Evolutionary conservation across 306 rosid species (phyloP), one percentile per base, ranked within the genome.

Genomic region (Carpinus viminea): DNA sequence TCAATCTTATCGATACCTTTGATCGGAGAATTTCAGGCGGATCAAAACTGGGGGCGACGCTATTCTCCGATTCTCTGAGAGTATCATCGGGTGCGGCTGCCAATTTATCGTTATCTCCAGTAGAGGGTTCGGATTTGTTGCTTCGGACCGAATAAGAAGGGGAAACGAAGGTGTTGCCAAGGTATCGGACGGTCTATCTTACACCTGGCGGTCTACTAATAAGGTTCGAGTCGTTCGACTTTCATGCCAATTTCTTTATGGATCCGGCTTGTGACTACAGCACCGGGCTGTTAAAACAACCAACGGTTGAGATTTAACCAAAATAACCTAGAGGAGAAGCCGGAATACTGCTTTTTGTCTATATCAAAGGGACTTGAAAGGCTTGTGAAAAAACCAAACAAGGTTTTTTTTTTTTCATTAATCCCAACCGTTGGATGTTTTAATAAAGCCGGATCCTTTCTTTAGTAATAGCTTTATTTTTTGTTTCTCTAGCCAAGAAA

Each of bases 101-200:
- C 75, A 74, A 56, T 7, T 45, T 69, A 7, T 4, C 51, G 6
- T 52, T 73, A 1, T 4, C 55, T 62, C 24, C 46, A 66, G 71
- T 4, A 65, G 77, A 74, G 55, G 50, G 68, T 41, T 79, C 75
- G 51, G 70, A 15, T 74, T 38, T 41, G 10, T 84, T 68, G 83
- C 15, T 62, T 61, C 66, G 11, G 10, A 2, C 0, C 18, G 53
- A 20, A 60, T 15, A 21, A n/a, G 1, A 11, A 62, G 59, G 21
- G 62, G 83, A 71, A 81, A 62, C 34, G 72, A 50, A 53, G 55
- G 66, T 21, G 31, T 41, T 0, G 50, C 80, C 4, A 83, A 68
- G 61, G 79, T 73, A 47, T 78, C 88, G 20, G 88, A 79, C 70
- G 89, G 85, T 52, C 84, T 66, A 24, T 13, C 84, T 26, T 77